Conservation (phyloP, 2,329 filamentous ascomycete species). For the Lecanoromycetidae sp. region DNA sequence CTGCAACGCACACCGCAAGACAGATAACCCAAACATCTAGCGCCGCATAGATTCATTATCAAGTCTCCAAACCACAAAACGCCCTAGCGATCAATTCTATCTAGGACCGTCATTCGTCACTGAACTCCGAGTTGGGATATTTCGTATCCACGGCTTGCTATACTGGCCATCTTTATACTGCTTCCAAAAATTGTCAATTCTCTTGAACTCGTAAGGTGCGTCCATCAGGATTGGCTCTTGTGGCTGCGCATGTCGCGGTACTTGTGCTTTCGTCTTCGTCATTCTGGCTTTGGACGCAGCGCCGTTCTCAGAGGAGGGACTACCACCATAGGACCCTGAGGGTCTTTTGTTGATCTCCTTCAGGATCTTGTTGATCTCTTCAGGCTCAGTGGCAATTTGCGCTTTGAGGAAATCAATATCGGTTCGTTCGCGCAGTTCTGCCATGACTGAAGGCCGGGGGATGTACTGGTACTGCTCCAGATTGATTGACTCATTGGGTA, state of each 20-base stretch:
- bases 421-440: conserved; percentile 45
- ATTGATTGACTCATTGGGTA: conserved; percentile 46
- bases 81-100: not conserved
- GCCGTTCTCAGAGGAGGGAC: not conserved
- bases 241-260: conserved; percentile 6
- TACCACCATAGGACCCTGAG: not conserved
- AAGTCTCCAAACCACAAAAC: not conserved
- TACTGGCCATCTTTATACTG: not conserved
- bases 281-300: not conserved
- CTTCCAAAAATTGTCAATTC: not conserved
- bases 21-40: not conserved
- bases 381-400: conserved; percentile 64
- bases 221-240: conserved; percentile 16
- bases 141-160: conserved; percentile 10
- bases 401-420: conserved; percentile 61
- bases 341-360: conserved; percentile 34
- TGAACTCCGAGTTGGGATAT: not conserved
- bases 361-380: conserved; percentile 62
- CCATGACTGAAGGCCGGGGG: conserved; percentile 68
- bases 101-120: conserved; percentile 4
- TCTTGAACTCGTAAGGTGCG: conserved; percentile 8
- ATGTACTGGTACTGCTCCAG: conserved; percentile 55
- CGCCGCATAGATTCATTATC: not conserved
- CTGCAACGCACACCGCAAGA: too few species aligned
- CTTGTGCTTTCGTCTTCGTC: not conserved